Base-by-base conservation (phyloP, 2,329 filamentous ascomycete genomes). In the Bipolaris oryzae region DNA sequence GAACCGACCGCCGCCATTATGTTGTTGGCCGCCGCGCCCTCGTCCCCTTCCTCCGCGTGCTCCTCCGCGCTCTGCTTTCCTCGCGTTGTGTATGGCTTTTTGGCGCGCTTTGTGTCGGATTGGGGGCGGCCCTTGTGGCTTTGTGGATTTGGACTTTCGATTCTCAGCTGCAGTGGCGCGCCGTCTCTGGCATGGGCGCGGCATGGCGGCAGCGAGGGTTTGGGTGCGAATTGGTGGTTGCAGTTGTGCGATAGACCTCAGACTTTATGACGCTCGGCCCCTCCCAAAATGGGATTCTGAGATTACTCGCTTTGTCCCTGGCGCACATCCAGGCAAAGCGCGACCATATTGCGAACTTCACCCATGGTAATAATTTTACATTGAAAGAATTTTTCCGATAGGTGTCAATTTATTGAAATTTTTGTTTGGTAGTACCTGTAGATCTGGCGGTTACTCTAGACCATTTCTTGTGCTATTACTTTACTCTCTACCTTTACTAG, bases 101-200 rank as follows among this genome's bases (percentile, higher is more conserved):
- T 66, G 63, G 16, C 61, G 61, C 21, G 57, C 57, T 55, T 66
- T 66, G 43, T 66, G 61, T 13, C 57, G 47, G 25, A 64, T 64
- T 1, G 61, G 59, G 15, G 61, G 59, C 20, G 63, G 63, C 39
- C 52, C 58, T 41, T 60, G 37, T 20, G 63, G 57, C 47, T 61
- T 61, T 25, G 54, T 42, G 25, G 44, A 23, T 34, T 34, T 57
- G n/a, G 63, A 55, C 38, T 58, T 60, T 7, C 55, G 60, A n/a
- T 69, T 60, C 6, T 64, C 62, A 41, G 58, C 64, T 37, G 63
- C 62, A 50, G 60, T 67, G 23, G 64, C 62, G 53, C 67, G 67
- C 57, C 67, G 61, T 58, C 62, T 61, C 45, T 69, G 67, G 53
- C 65, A 68, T 25, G 65, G 67, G 58, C 67, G 67, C 55, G 65